phyloP scores from a whole-genome alignment of 306 rosid species.

The Vicia villosa region DNA sequence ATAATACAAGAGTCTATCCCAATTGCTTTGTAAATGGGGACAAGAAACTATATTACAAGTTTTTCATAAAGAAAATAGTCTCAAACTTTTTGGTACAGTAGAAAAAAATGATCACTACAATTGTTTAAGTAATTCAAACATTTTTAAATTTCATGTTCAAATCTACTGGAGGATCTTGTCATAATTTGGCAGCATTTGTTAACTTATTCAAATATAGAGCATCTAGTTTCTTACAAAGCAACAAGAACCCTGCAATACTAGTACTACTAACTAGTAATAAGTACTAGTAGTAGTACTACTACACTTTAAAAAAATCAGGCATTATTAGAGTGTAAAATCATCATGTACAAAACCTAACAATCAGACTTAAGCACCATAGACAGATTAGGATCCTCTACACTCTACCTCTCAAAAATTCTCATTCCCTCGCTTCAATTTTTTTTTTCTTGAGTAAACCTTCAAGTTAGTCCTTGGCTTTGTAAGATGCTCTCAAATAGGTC shows the following conservation, averaged over 20 bases:
- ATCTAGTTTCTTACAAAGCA: background rate
- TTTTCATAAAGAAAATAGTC: background rate
- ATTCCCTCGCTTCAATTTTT: too few species aligned
- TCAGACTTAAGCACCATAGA: conserved; percentile 8
- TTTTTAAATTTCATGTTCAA: conserved; percentile 16
- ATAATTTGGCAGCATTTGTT: conserved; percentile 24
- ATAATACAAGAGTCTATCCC: conserved; percentile 10
- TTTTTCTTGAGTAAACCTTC: too few species aligned
- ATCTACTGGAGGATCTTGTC: conserved; percentile 6
- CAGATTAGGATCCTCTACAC: too few species aligned
- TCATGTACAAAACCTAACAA: conserved; percentile 7
- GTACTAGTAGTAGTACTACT: conserved; percentile 4
- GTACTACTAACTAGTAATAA: background rate
- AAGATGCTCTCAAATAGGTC: too few species aligned
- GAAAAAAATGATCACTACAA: conserved; percentile 15
- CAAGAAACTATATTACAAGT: conserved; percentile 15
- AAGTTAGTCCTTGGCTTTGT: too few species aligned
- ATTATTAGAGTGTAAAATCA: conserved; percentile 14
- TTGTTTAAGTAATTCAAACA: background rate
- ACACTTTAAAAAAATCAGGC: background rate
- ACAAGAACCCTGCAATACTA: conserved; percentile 16
- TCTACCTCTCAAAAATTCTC: too few species aligned
- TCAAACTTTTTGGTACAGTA: background rate
- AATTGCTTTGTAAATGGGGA: conserved; percentile 2
- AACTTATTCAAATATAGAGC: conserved; percentile 4